Base-by-base conservation (phyloP, 768 basidiomycete genomes). In the Leucocoprinus birnbaumii region DNA sequence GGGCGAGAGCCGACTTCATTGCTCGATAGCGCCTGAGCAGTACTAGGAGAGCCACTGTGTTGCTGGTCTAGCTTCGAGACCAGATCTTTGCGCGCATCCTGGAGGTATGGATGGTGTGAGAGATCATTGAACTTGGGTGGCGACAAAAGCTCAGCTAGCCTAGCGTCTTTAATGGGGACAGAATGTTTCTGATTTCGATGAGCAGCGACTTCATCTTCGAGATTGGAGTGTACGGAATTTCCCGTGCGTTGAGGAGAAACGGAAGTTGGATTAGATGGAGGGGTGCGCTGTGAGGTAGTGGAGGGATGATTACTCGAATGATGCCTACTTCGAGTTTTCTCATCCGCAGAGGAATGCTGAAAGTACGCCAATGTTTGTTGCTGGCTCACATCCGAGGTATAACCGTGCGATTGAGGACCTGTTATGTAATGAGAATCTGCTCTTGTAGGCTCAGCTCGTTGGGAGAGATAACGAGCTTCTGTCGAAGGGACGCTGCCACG, bases 31-130 rank as follows among this genome's bases (percentile, higher is more conserved):
- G 41, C 44, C 37, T 24, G 11, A 46, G 6, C 24, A 16, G 9
- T 24, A 21, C 24, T 48, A 8, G 52, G 22, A 16, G 35, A 37
- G 6, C 34, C 25, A 22, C 21, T 34, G n/a, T 31, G 45, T 26
- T 55, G 46, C 13, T 48, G 53, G 25, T 55, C 53, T 19, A 48
- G 26, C n/a, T 41, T 55, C 18, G 53, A 49, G 7, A 31, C 54
- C 25, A 55, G 25, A n/a, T 22, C 31, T 41, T 37, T 47, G 21
- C 48, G 54, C 34, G 48, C 54, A 48, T 24, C 54, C 7, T 43
- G 40, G 16, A 49, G 54, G n/a, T 55, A 43, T 11, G 47, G 43
- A 25, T 55, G 47, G 13, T 42, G 38, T 43, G 34, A 35, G 14
- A 55, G 26, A n/a, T 55, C 54, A 25, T 37, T 35, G 41, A 48